These are phyloP conservation scores for Scortechinia acanthostroma DNA, from an alignment of 2,329 filamentous ascomycete species.

Conservation along the genomic window DNA sequence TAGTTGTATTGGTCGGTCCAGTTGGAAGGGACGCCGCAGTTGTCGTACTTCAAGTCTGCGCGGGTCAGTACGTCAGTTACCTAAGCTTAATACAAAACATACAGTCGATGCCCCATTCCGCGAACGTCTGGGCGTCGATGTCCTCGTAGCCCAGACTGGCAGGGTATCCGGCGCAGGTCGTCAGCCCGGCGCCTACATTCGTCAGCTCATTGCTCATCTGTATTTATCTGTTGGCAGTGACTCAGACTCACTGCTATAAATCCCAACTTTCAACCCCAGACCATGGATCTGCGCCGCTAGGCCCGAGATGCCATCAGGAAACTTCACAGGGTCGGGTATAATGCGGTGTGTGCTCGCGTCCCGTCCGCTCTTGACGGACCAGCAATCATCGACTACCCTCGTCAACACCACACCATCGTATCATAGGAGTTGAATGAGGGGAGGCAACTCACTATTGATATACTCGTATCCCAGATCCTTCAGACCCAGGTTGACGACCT, in stretches of 20 bases:
- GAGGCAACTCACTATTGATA: too few relatives aligned
- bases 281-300: conserved; percentile 43
- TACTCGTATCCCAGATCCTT: conserved; percentile 47
- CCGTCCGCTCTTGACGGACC: conserved; percentile 31
- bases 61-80: not conserved
- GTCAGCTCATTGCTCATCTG: too few relatives aligned
- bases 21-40: conserved; percentile 33
- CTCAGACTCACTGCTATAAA: conserved; percentile 52
- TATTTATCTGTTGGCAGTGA: too few relatives aligned
- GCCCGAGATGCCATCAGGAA: conserved; percentile 48
- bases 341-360: conserved; percentile 31
- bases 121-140: conserved; percentile 48
- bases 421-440: too few relatives aligned
- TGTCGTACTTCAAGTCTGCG: conserved; percentile 47
- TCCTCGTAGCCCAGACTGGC: conserved; percentile 47
- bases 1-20: conserved; percentile 15
- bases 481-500: conserved; percentile 37
- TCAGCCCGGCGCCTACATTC: too few relatives aligned
- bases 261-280: conserved; percentile 52
- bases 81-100: conserved; percentile 9
- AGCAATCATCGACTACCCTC: conserved; percentile 62
- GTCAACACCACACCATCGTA: too few relatives aligned
- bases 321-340: conserved; percentile 36
- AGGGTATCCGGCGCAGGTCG: conserved; percentile 47
- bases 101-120: conserved; percentile 50